Percentiles rank a stretch among this genome's conserved stretches.
These are phyloP conservation scores for Camellia lanceoleosa DNA, from an alignment of 148 eudicot genomes.

Conservation along the genomic window DNA sequence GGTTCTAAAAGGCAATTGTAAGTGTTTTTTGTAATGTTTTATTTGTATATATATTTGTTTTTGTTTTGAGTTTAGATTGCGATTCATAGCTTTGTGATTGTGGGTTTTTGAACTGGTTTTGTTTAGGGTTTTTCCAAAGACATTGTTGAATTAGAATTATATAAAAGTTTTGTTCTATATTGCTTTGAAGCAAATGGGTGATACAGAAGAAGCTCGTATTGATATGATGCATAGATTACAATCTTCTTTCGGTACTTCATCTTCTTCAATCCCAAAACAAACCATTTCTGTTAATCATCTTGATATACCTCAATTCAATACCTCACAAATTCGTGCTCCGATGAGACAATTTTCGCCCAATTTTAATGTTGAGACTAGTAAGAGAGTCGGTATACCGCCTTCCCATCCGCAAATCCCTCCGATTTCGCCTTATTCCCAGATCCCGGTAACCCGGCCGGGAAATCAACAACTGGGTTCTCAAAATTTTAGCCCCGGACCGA, in stretches of 20 bases:
- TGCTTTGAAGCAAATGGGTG: slow-evolving; percentile 49
- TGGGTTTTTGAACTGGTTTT: slow-evolving; percentile 13
- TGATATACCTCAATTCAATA: slow-evolving; percentile 66
- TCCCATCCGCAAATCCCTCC: slow-evolving; percentile 84
- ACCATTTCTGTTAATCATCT: slow-evolving; percentile 42
- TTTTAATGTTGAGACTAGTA: slow-evolving; percentile 42
- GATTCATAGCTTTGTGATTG: slow-evolving; percentile 4
- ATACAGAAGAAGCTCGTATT: slow-evolving; percentile 57
- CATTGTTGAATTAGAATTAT: slow-evolving; percentile 15
- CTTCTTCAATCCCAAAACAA: slow-evolving; percentile 43
- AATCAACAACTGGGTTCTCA: slow-evolving; percentile 50
- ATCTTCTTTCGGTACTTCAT: slow-evolving; percentile 51
- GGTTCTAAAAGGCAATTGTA: slow-evolving; percentile 3
- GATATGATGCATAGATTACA: slow-evolving; percentile 71
- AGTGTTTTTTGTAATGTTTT: not conserved
- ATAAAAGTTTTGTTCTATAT: not conserved
- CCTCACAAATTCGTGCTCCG: slow-evolving; percentile 57
- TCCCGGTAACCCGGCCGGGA: slow-evolving; percentile 39
- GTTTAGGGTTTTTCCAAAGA: slow-evolving; percentile 7
- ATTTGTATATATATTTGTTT: not conserved
- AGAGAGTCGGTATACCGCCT: slow-evolving; percentile 73
- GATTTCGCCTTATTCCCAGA: slow-evolving; percentile 80
- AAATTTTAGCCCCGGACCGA: slow-evolving; percentile 49
- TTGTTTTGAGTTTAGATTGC: slow-evolving; percentile 11
- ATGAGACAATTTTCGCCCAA: slow-evolving; percentile 53